Percentiles rank a stretch among this genome's conserved stretches.
Evolutionary conservation across 2,329 filamentous ascomycete species (phyloP).

Genomic region (Talaromyces sp.): DNA sequence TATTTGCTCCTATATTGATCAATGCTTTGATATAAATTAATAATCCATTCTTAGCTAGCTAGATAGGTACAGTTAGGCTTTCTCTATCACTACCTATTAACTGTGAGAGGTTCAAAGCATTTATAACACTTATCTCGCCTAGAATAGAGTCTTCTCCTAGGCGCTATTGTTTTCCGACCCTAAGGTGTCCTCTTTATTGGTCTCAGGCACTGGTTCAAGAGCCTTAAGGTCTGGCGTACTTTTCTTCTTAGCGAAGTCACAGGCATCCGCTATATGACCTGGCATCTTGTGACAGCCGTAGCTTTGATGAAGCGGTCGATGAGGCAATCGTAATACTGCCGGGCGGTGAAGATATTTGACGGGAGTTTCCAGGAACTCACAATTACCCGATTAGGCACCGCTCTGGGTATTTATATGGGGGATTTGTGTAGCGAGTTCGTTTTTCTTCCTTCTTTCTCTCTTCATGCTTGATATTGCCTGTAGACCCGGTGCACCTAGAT

Average conservation of each 20-base stretch:
- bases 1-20: neutral
- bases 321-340: too few species aligned
- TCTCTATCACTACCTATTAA: neutral
- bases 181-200: neutral
- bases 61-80: conserved; percentile 12
- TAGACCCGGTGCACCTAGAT: too few species aligned
- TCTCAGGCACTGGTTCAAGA: neutral
- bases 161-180: neutral
- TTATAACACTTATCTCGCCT: neutral
- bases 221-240: neutral
- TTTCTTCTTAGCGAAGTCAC: neutral
- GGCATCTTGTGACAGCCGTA: too few species aligned
- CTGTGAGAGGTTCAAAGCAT: conserved; percentile 2
- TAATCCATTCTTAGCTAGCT: too few species aligned
- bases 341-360: too few species aligned
- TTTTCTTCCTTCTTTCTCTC: too few species aligned
- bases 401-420: too few species aligned
- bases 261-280: neutral
- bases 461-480: too few species aligned
- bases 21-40: conserved; percentile 3
- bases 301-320: too few species aligned
- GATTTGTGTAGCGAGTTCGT: too few species aligned
- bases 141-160: conserved; percentile 17
- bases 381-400: too few species aligned
- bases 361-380: too few species aligned